These are phyloP conservation scores for Spinellus fusiger DNA, from an alignment of 192 early-diverging fungal species.

Conservation along the genomic window DNA sequence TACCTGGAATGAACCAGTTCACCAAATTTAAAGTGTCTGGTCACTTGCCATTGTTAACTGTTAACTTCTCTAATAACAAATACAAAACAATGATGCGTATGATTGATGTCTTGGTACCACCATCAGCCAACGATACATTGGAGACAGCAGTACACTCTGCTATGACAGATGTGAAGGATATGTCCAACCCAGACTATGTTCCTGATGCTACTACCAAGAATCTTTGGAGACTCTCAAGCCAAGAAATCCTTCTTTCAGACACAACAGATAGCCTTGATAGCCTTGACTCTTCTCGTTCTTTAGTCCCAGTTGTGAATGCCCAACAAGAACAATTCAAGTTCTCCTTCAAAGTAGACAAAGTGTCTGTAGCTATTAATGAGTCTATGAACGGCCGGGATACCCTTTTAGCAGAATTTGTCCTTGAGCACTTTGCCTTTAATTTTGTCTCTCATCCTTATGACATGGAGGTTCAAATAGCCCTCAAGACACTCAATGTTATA, in stretches of 20 bases:
- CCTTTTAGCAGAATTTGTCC: constrained; percentile 55
- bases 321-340: constrained; percentile 33
- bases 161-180: not conserved
- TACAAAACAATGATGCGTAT: constrained; percentile 76
- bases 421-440: constrained; percentile 64
- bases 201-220: not conserved
- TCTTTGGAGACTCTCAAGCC: not conserved
- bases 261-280: not conserved
- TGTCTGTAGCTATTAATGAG: constrained; percentile 56
- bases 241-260: constrained; percentile 3
- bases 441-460: constrained; percentile 66
- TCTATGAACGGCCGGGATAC: constrained; percentile 42
- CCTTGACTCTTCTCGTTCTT: not conserved
- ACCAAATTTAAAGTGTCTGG: constrained; percentile 65
- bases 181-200: too few relatives aligned
- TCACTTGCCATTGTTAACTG: constrained; percentile 60
- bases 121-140: not conserved
- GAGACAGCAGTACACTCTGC: constrained; percentile 10
- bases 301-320: not conserved
- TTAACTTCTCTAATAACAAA: constrained; percentile 79
- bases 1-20: constrained; percentile 60
- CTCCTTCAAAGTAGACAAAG: constrained; percentile 60
- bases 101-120: constrained; percentile 56
- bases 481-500: constrained; percentile 69
- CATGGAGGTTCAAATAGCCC: constrained; percentile 64